Evolutionary conservation across 345 rosid genomes (phyloP), one percentile per base, ranked within the genome.

Genomic region (Arabidopsis thaliana): DNA sequence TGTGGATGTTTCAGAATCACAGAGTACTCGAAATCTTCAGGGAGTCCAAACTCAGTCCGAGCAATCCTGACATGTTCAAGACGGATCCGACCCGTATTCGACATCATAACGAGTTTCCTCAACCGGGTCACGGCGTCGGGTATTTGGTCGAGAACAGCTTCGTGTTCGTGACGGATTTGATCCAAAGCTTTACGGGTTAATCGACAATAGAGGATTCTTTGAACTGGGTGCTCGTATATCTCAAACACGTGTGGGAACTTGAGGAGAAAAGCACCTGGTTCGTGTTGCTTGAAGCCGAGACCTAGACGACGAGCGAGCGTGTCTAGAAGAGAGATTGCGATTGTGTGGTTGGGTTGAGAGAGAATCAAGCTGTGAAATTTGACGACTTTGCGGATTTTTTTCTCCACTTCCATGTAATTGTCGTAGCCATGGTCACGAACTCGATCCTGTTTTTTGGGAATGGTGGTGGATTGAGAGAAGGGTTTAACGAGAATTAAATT

Each of bases 371-470:
- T 73, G 42, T 89, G 94, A 73, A 95, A 88, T 60, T 89, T 93
- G n/a, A 90, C 57, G 70, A 92, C 91, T 71, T 86, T 89, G 6
- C 98, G 91, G 44, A 79, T 84, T 67, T 92, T 92, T 67, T 93
- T 93, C 86, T 87, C 94, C 69, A 93, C 71, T 80, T 93, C 99
- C 98, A 96, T 93, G 93, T 89, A 96, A 78, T 91, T 83, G 85
- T 96, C 99, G 83, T 55, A 96, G 80, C 89, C 97, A 41, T 91
- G 97, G 78, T 96, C 98, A 66, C 97, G 94, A 12, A 93, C 87
- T 55, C 98, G 77, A 3, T 72, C 80, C 59, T 88, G 94, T 24
- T 91, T 96, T 60, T 75, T 84, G 72, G 98, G 97, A 33, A 96
- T 88, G 59, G 94, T 78, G 73, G 97, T 93, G 59, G 94, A 93